Evolutionary conservation across 169 alveolate genomes (phyloP), one percentile per base, ranked within the genome.

Genomic region (Plasmodium falciparum): DNA sequence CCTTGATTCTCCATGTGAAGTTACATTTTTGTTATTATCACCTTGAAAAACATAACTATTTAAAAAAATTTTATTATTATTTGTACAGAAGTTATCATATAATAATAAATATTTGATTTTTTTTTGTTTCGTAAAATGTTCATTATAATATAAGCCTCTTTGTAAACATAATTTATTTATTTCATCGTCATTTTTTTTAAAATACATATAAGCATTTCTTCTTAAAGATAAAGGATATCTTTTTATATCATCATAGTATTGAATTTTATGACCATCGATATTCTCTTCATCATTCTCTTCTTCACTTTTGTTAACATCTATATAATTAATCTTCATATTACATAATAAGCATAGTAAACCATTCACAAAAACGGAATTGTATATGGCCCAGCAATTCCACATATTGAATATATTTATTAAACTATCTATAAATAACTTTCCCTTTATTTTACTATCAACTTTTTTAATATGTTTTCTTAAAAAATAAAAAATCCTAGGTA

Each of bases 401-500:
- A 67, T 73, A 66, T 78, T 59, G 56, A 62, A 73, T 26, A 88
- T 73, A 63, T 73, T 69, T 59, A 80, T 83, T 9, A 73, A 56
- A 11, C 76, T 59, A 59, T 66, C 93, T 47, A 56, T 52, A 86
- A 73, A 76, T 39, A 76, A 33, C 66, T 66, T 72, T 45, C 45
- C 70, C 22, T 52, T 78, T 74, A 80, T 80, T 70, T 80, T 80
- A 61, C 90, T 80, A 80, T 80, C 90, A 62, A 78, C 43, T 24
- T 69, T 63, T 73, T 59, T 43, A 50, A 63, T 29, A 76, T 92
- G 69, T 63, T 90, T 76, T 47, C 93, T 58, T 88, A 91, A 90
- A 83, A 85, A 76, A 39, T 59, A 83, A 49, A 92, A 88, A 72
- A 93, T 93, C 29, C 72, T 73, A 15, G 95, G 95, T 13, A 93